phyloP scores from a whole-genome alignment of 805 yeast species.

The Metschnikowia aberdeeniae region DNA sequence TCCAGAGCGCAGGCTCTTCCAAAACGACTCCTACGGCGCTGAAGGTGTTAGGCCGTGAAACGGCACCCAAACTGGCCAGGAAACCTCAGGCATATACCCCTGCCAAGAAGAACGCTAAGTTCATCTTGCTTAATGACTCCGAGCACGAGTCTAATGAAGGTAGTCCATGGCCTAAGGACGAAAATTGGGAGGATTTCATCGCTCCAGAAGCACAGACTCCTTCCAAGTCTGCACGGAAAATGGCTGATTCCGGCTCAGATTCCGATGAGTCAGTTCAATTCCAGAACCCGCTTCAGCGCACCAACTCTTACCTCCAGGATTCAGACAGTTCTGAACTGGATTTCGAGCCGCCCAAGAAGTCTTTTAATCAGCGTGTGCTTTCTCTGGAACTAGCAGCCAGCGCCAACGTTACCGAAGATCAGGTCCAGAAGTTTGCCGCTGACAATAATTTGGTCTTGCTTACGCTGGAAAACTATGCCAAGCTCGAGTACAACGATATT shows the following conservation, averaged over 20 bases:
- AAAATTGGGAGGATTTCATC: conserved; percentile 39
- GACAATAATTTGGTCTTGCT: conserved; percentile 30
- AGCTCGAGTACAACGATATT: conserved; percentile 24
- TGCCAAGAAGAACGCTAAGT: conserved; percentile 33
- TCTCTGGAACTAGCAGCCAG: conserved; percentile 17
- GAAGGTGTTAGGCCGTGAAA: conserved; percentile 12
- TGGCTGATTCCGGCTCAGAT: conserved; percentile 13
- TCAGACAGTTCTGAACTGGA: conserved; percentile 29
- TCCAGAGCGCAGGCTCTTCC: conserved; percentile 22
- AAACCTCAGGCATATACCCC: conserved; percentile 25
- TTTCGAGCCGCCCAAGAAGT: conserved; percentile 9
- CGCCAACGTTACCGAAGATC: conserved; percentile 16
- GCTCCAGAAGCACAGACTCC: conserved; percentile 26
- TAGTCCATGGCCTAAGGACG: conserved; percentile 17
- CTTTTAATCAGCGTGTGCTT: conserved; percentile 13
- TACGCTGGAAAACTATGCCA: conserved; percentile 30
- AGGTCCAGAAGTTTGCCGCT: conserved; percentile 32
- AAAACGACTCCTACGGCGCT: conserved; percentile 23
- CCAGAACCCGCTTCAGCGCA: conserved; percentile 9
- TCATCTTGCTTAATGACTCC: conserved; percentile 26
- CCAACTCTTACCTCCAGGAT: conserved; percentile 24
- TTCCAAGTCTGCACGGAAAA: conserved; percentile 19
- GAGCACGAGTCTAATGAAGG: conserved; percentile 15
- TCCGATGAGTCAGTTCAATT: conserved; percentile 9
- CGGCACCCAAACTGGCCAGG: conserved; percentile 13